phyloP scores from a whole-genome alignment of 78 protist species.

The Creolimax fragrantissima region DNA sequence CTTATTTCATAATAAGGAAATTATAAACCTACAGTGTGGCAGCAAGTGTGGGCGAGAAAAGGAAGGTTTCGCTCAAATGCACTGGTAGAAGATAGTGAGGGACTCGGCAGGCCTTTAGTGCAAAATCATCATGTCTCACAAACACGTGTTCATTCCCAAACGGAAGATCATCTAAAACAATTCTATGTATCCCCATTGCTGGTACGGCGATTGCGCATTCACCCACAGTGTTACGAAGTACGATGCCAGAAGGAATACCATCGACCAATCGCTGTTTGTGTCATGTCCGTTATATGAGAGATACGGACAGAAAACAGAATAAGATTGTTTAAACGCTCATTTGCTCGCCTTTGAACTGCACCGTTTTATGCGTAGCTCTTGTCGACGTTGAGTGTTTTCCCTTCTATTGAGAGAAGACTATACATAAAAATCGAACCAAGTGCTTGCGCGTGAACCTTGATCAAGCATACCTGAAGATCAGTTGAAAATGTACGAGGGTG shows the following conservation, averaged over 20 bases:
- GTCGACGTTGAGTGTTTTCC: no score
- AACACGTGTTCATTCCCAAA: neutral
- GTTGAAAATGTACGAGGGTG: no score
- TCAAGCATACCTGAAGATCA: neutral
- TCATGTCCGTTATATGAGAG: no score
- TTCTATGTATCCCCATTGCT: neutral
- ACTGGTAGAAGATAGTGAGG: neutral
- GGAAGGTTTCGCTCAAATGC: neutral
- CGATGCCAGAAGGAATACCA: neutral
- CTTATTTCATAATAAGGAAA: no score
- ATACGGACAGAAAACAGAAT: no score
- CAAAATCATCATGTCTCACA: neutral
- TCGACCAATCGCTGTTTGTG: neutral
- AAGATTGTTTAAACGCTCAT: no score
- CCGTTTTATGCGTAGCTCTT: no score
- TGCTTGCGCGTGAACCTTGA: neutral
- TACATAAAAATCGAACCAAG: neutral
- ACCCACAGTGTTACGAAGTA: neutral
- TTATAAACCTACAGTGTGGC: neutral
- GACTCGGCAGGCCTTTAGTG: neutral
- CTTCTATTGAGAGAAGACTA: neutral
- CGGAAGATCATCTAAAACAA: neutral
- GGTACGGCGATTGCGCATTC: neutral
- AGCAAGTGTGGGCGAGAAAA: neutral
- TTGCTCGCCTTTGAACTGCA: no score